phyloP scores from a whole-genome alignment of 1,284 basidiomycete genomes.

The Apiotrichum mycotoxinovorans region DNA sequence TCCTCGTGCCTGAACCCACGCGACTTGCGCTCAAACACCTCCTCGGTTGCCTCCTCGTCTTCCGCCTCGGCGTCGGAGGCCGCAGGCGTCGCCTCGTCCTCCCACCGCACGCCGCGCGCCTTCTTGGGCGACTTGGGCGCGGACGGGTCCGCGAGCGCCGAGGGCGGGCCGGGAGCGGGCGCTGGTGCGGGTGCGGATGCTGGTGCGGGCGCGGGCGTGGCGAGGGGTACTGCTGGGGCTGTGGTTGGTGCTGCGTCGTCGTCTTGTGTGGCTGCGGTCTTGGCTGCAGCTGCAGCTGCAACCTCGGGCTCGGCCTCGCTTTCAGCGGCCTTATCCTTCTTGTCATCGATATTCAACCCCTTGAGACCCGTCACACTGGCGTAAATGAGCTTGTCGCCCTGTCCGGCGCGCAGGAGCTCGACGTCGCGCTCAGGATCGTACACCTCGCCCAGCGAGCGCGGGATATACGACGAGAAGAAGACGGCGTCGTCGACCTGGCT shows the following conservation, averaged over 20 bases:
- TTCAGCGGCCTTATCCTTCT: slow-evolving; percentile 14
- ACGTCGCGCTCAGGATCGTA: slow-evolving; percentile 89
- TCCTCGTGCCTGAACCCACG: slow-evolving; percentile 88
- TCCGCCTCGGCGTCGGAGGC: slow-evolving; percentile 42
- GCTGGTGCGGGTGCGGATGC: background rate
- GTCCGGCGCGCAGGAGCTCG: slow-evolving; percentile 65
- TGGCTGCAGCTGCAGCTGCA: slow-evolving; percentile 2
- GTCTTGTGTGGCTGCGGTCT: slow-evolving; percentile 7
- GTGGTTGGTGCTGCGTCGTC: too few species aligned
- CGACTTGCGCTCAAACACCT: slow-evolving; percentile 58
- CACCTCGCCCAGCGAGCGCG: slow-evolving; percentile 84
- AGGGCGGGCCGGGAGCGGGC: too few species aligned
- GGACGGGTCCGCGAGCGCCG: background rate
- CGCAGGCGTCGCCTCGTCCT: slow-evolving; percentile 18
- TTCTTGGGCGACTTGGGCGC: slow-evolving; percentile 2
- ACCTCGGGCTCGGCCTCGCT: slow-evolving; percentile 1
- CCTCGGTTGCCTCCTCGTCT: slow-evolving; percentile 45
- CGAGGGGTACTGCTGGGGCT: too few species aligned
- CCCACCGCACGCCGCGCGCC: slow-evolving; percentile 18
- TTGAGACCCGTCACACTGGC: slow-evolving; percentile 76
- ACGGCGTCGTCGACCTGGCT: slow-evolving; percentile 71
- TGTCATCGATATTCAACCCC: slow-evolving; percentile 58
- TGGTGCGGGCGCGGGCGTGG: background rate
- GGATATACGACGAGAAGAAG: slow-evolving; percentile 85
- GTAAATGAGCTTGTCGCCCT: slow-evolving; percentile 73